Conservation (phyloP, 1,139 yeast species). For the Yamadazyma diddensiae region DNA sequence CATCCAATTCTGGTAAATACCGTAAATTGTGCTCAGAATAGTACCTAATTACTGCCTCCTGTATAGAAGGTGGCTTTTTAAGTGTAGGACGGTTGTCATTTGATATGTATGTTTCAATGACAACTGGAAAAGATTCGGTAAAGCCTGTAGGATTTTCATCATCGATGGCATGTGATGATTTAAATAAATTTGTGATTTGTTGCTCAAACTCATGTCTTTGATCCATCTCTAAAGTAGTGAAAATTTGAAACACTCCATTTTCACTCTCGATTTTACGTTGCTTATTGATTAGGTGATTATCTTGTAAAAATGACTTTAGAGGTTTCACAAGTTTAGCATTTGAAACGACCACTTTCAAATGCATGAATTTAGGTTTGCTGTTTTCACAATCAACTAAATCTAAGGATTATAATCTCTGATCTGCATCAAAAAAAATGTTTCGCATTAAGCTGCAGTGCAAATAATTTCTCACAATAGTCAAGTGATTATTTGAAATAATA, state of each 20-base stretch:
- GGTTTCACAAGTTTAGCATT: conserved; percentile 18
- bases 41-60: conserved; percentile 1
- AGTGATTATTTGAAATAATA: too few species aligned
- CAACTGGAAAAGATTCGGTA: conserved; percentile 1
- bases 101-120: conserved; percentile 3
- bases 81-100: too few species aligned
- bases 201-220: not conserved
- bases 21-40: not conserved
- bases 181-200: not conserved
- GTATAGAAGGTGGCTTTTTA: too few species aligned
- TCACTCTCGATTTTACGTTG: conserved; percentile 4
- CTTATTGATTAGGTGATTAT: conserved; percentile 19
- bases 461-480: too few species aligned
- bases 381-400: too few species aligned
- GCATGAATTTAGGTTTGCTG: conserved; percentile 1
- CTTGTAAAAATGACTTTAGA: conserved; percentile 26
- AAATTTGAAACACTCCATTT: conserved; percentile 3
- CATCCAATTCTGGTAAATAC: conserved; percentile 2
- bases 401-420: too few species aligned
- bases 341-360: conserved; percentile 2
- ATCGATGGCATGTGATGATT: not conserved
- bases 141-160: not conserved
- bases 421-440: too few species aligned
- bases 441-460: too few species aligned
- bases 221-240: conserved; percentile 2